Conservation (phyloP, 2,329 filamentous ascomycete species). For the Monosporascus ibericus region DNA sequence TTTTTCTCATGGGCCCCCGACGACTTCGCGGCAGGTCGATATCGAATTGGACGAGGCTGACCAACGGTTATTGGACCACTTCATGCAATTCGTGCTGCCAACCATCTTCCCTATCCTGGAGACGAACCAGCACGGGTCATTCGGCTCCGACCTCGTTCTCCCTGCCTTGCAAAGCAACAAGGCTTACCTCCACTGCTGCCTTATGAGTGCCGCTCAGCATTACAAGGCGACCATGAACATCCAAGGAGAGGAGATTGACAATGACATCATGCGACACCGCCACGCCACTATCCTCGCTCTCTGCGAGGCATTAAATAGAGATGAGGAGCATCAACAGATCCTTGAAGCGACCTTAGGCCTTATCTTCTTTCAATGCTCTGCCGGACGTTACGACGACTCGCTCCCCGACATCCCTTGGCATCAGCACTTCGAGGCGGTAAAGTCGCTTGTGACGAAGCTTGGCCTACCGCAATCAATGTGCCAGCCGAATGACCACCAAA, state of each 20-base stretch:
- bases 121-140: slow-evolving; percentile 78
- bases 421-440: slow-evolving; percentile 90
- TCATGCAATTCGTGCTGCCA: slow-evolving; percentile 80
- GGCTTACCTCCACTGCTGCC: slow-evolving; percentile 89
- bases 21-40: slow-evolving; percentile 59
- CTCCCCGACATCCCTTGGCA: slow-evolving; percentile 94
- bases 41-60: slow-evolving; percentile 86
- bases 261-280: slow-evolving; percentile 87
- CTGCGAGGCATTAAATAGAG: slow-evolving; percentile 72
- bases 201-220: slow-evolving; percentile 89
- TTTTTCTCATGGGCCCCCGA: slow-evolving; percentile 63
- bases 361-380: slow-evolving; percentile 93
- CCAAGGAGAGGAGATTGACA: slow-evolving; percentile 68
- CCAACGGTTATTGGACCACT: slow-evolving; percentile 81
- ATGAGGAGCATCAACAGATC: slow-evolving; percentile 80
- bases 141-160: slow-evolving; percentile 75
- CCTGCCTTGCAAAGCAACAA: slow-evolving; percentile 87
- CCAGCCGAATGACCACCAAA: slow-evolving; percentile 50
- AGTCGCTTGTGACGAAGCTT: slow-evolving; percentile 78
- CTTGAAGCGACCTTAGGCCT: slow-evolving; percentile 89
- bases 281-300: slow-evolving; percentile 82
- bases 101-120: slow-evolving; percentile 90
- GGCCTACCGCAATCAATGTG: slow-evolving; percentile 66
- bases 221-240: slow-evolving; percentile 71
- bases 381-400: slow-evolving; percentile 77